Evolutionary conservation across 2,329 filamentous ascomycete species (phyloP).

Genomic region (Monilinia vaccinii-corymbosi): DNA sequence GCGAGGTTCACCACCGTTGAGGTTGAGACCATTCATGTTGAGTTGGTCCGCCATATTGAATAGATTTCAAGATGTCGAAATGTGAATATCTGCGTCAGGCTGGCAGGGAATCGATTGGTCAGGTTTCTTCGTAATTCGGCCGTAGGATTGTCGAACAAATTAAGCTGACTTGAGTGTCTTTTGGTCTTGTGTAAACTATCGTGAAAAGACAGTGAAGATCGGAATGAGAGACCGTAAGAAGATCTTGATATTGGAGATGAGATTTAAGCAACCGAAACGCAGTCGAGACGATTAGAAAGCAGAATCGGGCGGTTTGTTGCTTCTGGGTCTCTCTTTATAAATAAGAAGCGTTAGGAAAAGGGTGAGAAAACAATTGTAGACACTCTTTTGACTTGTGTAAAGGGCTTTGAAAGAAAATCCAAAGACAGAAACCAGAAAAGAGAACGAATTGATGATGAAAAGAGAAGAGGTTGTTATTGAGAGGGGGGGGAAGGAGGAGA

Average conservation of each 20-base stretch:
- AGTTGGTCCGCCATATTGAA: conserved; percentile 72
- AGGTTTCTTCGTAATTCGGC: conserved; percentile 1
- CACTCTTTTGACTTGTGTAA: not conserved
- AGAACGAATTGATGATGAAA: conserved; percentile 19
- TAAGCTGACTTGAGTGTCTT: conserved; percentile 2
- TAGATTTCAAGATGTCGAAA: conserved; percentile 8
- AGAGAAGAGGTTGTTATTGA: conserved; percentile 18
- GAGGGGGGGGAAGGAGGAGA: not conserved
- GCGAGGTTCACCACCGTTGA: conserved; percentile 47
- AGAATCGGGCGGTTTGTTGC: conserved; percentile 17
- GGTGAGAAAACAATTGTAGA: conserved; percentile 4
- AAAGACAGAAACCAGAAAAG: conserved; percentile 19
- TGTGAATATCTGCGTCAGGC: conserved; percentile 11
- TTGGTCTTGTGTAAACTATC: conserved; percentile 15
- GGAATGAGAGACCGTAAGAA: conserved; percentile 7
- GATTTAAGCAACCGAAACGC: conserved; percentile 26
- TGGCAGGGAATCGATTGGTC: conserved; percentile 4
- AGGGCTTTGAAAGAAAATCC: conserved; percentile 37
- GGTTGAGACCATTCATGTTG: conserved; percentile 67
- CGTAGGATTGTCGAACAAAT: conserved; percentile 12
- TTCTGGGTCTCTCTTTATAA: conserved; percentile 5
- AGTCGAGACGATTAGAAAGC: conserved; percentile 25
- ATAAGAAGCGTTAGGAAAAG: conserved; percentile 7
- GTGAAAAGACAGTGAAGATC: conserved; percentile 22
- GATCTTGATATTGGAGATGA: conserved; percentile 16